phyloP scores from a whole-genome alignment of 371 early-diverging fungal genomes.

The Parasitella parasitica region DNA sequence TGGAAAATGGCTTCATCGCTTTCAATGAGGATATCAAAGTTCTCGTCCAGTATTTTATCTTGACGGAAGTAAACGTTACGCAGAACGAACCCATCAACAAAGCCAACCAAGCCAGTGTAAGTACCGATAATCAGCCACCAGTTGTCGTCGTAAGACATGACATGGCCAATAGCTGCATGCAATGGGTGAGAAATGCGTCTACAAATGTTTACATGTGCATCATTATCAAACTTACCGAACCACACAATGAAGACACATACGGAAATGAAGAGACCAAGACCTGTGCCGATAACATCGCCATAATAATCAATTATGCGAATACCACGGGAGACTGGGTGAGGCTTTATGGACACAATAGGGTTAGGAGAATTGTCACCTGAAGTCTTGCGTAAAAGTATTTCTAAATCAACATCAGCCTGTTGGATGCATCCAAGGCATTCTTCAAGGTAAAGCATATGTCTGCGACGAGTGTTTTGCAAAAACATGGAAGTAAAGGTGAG shows the following conservation, averaged over 20 bases:
- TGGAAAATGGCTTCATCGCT: constrained; percentile 7
- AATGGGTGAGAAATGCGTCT: no score
- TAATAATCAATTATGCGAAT: constrained; percentile 23
- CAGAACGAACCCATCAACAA: constrained; percentile 24
- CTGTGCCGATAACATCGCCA: constrained; percentile 26
- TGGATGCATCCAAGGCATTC: constrained; percentile 7
- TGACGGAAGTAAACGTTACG: constrained; percentile 25
- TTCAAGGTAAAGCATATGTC: constrained; percentile 23
- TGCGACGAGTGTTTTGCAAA: constrained; percentile 23
- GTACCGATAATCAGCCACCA: constrained; percentile 31
- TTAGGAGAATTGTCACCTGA: constrained; percentile 14
- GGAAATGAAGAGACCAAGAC: constrained; percentile 11
- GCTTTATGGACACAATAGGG: constrained; percentile 7
- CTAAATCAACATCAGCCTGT: constrained; percentile 7
- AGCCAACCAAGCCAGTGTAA: constrained; percentile 27
- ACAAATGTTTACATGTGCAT: no score
- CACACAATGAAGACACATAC: constrained; percentile 13
- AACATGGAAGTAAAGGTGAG: constrained; percentile 24
- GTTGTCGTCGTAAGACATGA: constrained; percentile 9
- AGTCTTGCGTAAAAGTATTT: constrained; percentile 4
- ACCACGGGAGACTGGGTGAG: constrained; percentile 3
- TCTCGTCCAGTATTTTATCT: constrained; percentile 9
- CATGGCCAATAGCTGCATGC: not conserved
- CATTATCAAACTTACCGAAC: not conserved
- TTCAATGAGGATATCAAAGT: constrained; percentile 10